phyloP scores from a whole-genome alignment of 2,329 filamentous ascomycete species.

The Fusarium sp. region DNA sequence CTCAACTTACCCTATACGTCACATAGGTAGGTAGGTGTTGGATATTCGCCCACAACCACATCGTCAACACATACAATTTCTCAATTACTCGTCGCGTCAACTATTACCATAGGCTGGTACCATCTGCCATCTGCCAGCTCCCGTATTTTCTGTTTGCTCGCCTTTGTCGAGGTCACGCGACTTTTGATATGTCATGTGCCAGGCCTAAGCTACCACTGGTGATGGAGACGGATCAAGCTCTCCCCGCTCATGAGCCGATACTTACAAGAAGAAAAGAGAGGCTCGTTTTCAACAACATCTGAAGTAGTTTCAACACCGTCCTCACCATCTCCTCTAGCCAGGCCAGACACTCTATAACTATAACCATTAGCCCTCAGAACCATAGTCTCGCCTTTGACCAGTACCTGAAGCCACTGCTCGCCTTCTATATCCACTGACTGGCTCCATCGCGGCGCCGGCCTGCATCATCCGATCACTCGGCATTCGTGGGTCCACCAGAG shows the following conservation, averaged over 20 bases:
- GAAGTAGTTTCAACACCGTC: constrained; percentile 1
- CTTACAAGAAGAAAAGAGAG: constrained; percentile 13
- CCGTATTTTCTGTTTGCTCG: constrained; percentile 10
- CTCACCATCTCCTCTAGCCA: background rate
- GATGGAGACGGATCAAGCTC: constrained; percentile 32
- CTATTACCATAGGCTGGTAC: background rate
- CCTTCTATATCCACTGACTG: constrained; percentile 29
- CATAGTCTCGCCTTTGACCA: background rate
- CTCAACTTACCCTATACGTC: constrained; percentile 20
- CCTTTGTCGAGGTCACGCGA: constrained; percentile 37
- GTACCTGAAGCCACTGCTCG: constrained; percentile 22
- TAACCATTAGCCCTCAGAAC: background rate
- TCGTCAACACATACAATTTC: background rate
- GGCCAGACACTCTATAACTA: background rate
- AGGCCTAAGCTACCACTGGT: constrained; percentile 25
- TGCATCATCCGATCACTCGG: constrained; percentile 48
- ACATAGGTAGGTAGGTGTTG: no score
- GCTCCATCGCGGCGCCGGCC: constrained; percentile 44
- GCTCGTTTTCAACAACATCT: background rate
- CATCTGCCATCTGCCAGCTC: constrained; percentile 23
- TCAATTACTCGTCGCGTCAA: background rate
- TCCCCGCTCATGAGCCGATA: constrained; percentile 39
- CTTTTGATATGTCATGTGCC: constrained; percentile 40
- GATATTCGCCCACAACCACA: background rate
- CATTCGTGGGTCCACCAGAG: constrained; percentile 46